phyloP scores from a whole-genome alignment of 768 basidiomycete species.

The Strobilomyces dryophilus region DNA sequence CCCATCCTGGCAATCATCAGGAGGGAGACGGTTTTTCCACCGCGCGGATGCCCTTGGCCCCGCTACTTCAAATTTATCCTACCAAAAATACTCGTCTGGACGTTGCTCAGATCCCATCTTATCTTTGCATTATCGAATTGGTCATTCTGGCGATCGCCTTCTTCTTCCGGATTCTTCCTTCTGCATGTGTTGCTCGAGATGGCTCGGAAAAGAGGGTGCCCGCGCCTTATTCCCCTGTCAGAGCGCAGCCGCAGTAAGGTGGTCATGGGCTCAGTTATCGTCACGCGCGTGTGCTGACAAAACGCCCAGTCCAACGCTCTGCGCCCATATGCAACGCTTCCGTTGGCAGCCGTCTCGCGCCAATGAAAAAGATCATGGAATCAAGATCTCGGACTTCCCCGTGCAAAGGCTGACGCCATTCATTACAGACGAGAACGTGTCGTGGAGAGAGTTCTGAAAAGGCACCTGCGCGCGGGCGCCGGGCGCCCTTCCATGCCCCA shows the following conservation, averaged over 20 bases:
- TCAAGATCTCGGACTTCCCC: conserved; percentile 17
- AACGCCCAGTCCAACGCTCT: neutral
- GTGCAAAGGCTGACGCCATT: conserved; percentile 1
- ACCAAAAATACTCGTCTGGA: conserved; percentile 4
- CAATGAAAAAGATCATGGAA: neutral
- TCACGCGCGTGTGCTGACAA: conserved; percentile 7
- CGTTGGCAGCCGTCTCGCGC: neutral
- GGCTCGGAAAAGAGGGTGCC: conserved; percentile 15
- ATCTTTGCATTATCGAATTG: conserved; percentile 20
- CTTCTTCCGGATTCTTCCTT: conserved; percentile 4
- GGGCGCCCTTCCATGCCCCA: neutral
- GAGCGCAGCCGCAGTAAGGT: conserved; percentile 7
- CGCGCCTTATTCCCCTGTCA: conserved; percentile 1
- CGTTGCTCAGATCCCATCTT: conserved; percentile 21
- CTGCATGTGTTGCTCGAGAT: conserved; percentile 22
- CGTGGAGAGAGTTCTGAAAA: neutral
- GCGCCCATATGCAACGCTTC: neutral
- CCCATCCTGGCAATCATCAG: neutral
- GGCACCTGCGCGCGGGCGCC: neutral
- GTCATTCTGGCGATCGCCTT: conserved; percentile 14
- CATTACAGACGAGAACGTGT: neutral
- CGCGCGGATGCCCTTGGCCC: conserved; percentile 20
- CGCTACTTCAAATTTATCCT: neutral
- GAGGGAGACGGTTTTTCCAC: neutral
- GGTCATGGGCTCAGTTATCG: conserved; percentile 1